phyloP scores from a whole-genome alignment of 140 eudicot genomes.

The Bidens hawaiensis region DNA sequence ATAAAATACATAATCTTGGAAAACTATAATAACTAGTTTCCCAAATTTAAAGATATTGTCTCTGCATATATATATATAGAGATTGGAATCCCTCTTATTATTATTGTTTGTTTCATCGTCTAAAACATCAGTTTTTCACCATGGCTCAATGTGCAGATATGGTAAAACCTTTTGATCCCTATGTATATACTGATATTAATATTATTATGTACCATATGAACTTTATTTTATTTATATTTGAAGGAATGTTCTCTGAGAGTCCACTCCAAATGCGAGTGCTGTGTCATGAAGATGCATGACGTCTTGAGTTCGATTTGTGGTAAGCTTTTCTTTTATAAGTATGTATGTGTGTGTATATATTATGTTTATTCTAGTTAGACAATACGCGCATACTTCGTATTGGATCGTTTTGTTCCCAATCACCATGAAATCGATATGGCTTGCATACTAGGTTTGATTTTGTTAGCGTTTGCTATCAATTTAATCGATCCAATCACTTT shows the following conservation, averaged over 20 bases:
- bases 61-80: not conserved
- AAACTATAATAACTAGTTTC: not conserved
- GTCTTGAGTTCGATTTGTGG: conserved; percentile 34
- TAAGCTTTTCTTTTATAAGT: conserved; percentile 12
- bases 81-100: not conserved
- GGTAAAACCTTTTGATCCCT: conserved; percentile 8
- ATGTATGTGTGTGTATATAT: too few relatives aligned
- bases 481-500: too few relatives aligned
- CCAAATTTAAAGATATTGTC: not conserved
- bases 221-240: conserved; percentile 1
- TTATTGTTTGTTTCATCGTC: not conserved
- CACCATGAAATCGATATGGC: too few relatives aligned
- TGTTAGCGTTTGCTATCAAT: too few relatives aligned
- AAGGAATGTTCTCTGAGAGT: conserved; percentile 33
- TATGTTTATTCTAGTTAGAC: too few relatives aligned
- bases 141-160: conserved; percentile 25
- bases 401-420: too few relatives aligned
- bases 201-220: not conserved
- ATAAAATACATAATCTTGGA: not conserved
- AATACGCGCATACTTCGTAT: too few relatives aligned
- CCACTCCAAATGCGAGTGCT: conserved; percentile 25
- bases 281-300: conserved; percentile 29
- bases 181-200: not conserved
- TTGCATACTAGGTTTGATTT: too few relatives aligned
- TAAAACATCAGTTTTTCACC: conserved; percentile 3